Evolutionary conservation across 306 rosid species (phyloP), one percentile per base, ranked within the genome.

Genomic region (Comarum palustre): DNA sequence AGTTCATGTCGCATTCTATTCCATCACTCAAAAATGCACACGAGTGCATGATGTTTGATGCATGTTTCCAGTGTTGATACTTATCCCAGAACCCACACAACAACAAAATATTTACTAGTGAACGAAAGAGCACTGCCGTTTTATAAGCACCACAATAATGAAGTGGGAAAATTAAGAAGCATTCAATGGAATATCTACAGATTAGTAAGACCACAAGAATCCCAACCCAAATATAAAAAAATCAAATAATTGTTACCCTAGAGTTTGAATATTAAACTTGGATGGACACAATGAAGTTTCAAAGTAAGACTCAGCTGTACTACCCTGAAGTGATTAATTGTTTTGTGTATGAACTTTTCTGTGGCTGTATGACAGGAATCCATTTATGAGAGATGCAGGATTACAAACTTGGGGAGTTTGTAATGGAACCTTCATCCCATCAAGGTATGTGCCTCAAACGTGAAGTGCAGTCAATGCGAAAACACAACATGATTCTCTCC

Each of bases 111-210:
- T 14, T 12, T 27, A 14, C 9, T 59, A 29, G 20, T 0, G 15
- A 27, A 63, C 19, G 7, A 19, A 63, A 63, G 41, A 59, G 65
- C 36, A 59, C 15, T 27, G 41, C 12, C 11, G 15, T 14, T 29
- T 59, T 29, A 29, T n/a, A 15, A 32, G 27, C 34, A 69, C n/a
- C 45, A 69, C 62, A 69, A 69, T 3, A 68, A 20, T 19, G 73
- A 69, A 48, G 29, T 19, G 14, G 6, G 24, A 55, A 55, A 25
- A 43, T 17, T 60, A 60, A 17, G 29, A 57, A 57, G 41, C 4
- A 43, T 4, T 20, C 2, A 42, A 42, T 41, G n/a, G 9, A 66
- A 15, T 66, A 4, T 51, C 3, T 39, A 14, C 1, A 41, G 55
- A 32, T 5, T 66, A 14, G 65, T 15, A 27, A 27, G 52, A 38